Percentiles rank a stretch among this genome's conserved stretches.
Conservation (phyloP, 768 basidiomycete genomes). For the Coprinopsis sp. region DNA sequence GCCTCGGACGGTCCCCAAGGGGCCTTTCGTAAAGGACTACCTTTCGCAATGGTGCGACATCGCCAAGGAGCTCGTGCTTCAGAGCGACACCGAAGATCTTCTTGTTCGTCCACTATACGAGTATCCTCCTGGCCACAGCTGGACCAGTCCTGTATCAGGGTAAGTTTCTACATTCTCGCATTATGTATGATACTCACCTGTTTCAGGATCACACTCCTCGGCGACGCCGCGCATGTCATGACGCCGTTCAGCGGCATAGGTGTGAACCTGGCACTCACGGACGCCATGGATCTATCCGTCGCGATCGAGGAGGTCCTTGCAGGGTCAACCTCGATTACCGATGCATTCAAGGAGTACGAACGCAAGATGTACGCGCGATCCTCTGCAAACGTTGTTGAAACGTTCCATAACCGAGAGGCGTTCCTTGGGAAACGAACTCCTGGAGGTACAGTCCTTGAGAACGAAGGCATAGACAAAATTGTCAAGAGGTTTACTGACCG, state of each 20-base stretch:
- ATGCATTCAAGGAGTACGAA: conserved; percentile 3
- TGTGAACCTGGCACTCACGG: conserved; percentile 20
- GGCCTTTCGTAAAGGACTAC: not conserved
- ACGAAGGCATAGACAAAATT: too few species aligned
- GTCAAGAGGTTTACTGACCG: too few species aligned
- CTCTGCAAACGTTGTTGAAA: too few species aligned
- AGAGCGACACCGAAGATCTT: not conserved
- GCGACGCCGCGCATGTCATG: conserved; percentile 26
- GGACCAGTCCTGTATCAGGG: not conserved
- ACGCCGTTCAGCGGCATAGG: conserved; percentile 23
- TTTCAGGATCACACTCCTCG: conserved; percentile 16
- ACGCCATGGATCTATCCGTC: conserved; percentile 17
- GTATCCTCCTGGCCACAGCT: conserved; percentile 2
- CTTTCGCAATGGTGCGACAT: not conserved
- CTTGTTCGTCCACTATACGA: conserved; percentile 2
- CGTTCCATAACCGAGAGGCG: too few species aligned
- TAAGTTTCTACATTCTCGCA: too few species aligned
- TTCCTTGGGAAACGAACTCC: too few species aligned
- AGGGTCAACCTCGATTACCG: not conserved
- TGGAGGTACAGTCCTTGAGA: too few species aligned
- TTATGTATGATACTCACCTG: not conserved
- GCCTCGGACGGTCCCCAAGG: not conserved
- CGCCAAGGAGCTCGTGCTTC: not conserved
- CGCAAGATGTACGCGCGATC: too few species aligned
- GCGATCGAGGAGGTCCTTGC: conserved; percentile 3